phyloP scores from a whole-genome alignment of 352 stramenopile species.

The Phytophthora brassicae region DNA sequence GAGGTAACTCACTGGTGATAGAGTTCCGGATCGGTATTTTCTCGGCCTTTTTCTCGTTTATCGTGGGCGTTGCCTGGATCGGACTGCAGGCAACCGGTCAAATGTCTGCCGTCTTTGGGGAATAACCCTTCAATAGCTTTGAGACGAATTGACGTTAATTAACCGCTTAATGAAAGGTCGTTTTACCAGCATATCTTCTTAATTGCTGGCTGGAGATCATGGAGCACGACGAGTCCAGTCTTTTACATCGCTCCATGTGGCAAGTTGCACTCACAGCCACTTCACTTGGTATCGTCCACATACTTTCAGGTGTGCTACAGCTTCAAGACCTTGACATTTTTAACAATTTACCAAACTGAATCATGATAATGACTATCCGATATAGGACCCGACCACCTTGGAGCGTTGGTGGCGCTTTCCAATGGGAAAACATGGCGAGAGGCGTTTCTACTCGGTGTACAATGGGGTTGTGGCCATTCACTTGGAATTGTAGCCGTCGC shows the following conservation, averaged over 20 bases:
- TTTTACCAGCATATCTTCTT: conserved; percentile 3
- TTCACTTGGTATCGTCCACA: conserved; percentile 54
- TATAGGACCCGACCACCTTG: conserved; percentile 87
- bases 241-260: conserved; percentile 27
- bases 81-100: too few relatives aligned
- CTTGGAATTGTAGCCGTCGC: conserved; percentile 80
- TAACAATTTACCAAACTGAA: not conserved
- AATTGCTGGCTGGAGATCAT: not conserved
- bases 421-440: conserved; percentile 58
- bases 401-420: conserved; percentile 83
- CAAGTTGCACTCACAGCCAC: conserved; percentile 34
- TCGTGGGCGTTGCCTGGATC: too few relatives aligned
- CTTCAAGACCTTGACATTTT: not conserved
- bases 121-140: not conserved
- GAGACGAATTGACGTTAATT: conserved; percentile 1
- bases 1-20: conserved; percentile 55
- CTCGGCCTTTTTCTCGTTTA: conserved; percentile 65
- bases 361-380: conserved; percentile 2
- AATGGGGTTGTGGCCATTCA: conserved; percentile 89
- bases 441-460: conserved; percentile 77
- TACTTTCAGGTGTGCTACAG: conserved; percentile 44
- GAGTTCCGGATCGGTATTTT: conserved; percentile 72
- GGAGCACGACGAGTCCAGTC: conserved; percentile 12
- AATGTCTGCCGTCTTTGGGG: too few relatives aligned
- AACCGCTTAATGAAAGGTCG: conserved; percentile 1